A percentile compares a stretch with the other conserved stretches of the same genome.
phyloP scores from a whole-genome alignment of 2,329 filamentous ascomycete species.

The Septoria linicola region DNA sequence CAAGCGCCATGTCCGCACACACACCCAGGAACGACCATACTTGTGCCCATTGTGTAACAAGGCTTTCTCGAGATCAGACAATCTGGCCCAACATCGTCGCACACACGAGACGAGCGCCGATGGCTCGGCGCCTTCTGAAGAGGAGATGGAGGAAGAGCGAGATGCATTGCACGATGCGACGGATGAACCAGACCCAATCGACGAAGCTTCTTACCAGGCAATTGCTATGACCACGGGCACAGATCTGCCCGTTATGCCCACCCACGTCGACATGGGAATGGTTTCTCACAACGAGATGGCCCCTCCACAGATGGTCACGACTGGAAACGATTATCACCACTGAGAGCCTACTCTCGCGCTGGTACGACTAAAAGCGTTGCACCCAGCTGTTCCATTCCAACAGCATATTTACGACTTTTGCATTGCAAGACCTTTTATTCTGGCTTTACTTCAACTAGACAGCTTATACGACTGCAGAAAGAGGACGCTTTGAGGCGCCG shows the following conservation, averaged over 20 bases:
- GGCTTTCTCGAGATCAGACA: conserved; percentile 97
- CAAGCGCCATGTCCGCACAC: conserved; percentile 97
- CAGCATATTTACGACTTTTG: conserved; percentile 12
- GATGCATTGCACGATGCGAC: conserved; percentile 79
- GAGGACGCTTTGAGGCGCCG: conserved; percentile 13
- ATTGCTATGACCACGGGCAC: conserved; percentile 33
- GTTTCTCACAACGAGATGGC: conserved; percentile 42
- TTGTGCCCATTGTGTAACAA: conserved; percentile 98
- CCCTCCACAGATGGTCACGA: conserved; percentile 45
- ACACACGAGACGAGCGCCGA: conserved; percentile 77
- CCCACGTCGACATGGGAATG: conserved; percentile 37
- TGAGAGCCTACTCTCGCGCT: conserved; percentile 1
- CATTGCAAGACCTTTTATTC: conserved; percentile 18
- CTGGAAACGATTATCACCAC: conserved; percentile 43
- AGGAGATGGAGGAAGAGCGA: conserved; percentile 85
- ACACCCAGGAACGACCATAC: conserved; percentile 98
- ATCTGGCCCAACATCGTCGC: conserved; percentile 85
- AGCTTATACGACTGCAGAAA: conserved; percentile 7
- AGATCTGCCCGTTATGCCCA: conserved; percentile 38
- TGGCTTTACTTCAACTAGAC: conserved; percentile 4
- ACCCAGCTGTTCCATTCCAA: conserved; percentile 9
- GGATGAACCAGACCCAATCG: conserved; percentile 53
- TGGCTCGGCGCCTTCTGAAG: conserved; percentile 67
- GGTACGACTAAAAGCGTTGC: conserved; percentile 10
- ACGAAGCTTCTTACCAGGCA: conserved; percentile 30